Percentiles rank a stretch among this genome's conserved stretches.
Evolutionary conservation across 768 basidiomycete genomes (phyloP).

Genomic region (Leucosporidium creatinivorum): DNA sequence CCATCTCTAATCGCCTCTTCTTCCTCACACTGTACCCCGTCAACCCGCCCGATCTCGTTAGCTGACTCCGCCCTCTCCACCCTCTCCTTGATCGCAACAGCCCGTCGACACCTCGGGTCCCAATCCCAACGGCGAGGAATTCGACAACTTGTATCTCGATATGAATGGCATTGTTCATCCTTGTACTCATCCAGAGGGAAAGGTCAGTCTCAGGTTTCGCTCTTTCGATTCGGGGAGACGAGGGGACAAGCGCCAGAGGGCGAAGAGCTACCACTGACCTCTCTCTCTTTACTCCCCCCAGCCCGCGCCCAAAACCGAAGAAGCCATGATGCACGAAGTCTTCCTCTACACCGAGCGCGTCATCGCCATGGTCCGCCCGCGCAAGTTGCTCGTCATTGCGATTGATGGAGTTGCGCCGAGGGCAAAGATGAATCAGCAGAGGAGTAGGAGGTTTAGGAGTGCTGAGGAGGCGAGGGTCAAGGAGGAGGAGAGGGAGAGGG

Average conservation of each 20-base stretch:
- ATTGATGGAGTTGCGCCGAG: conserved; percentile 53
- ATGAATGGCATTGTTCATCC: conserved; percentile 99
- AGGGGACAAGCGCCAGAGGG: too few species aligned
- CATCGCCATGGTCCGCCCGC: conserved; percentile 91
- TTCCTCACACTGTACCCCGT: too few species aligned
- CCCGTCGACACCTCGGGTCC: conserved; percentile 69
- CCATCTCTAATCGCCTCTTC: too few species aligned
- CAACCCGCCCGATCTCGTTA: too few species aligned
- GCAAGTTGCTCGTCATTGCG: conserved; percentile 95
- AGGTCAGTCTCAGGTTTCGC: conserved; percentile 48
- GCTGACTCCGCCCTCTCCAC: too few species aligned
- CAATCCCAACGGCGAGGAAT: conserved; percentile 94
- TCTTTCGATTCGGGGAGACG: too few species aligned
- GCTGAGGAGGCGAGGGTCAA: conserved; percentile 93
- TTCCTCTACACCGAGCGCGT: conserved; percentile 95
- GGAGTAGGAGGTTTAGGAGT: conserved; percentile 88
- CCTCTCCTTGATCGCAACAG: not conserved
- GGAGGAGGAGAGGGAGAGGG: conserved; percentile 75
- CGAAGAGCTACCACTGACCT: not conserved
- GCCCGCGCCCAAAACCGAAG: conserved; percentile 95
- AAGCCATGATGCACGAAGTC: conserved; percentile 98
- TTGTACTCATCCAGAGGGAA: conserved; percentile 98
- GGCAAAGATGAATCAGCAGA: conserved; percentile 99
- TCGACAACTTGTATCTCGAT: conserved; percentile 93
- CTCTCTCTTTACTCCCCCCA: conserved; percentile 38